These are phyloP conservation scores for Boletus coccyginus DNA, from an alignment of 768 basidiomycete species.

Conservation along the genomic window DNA sequence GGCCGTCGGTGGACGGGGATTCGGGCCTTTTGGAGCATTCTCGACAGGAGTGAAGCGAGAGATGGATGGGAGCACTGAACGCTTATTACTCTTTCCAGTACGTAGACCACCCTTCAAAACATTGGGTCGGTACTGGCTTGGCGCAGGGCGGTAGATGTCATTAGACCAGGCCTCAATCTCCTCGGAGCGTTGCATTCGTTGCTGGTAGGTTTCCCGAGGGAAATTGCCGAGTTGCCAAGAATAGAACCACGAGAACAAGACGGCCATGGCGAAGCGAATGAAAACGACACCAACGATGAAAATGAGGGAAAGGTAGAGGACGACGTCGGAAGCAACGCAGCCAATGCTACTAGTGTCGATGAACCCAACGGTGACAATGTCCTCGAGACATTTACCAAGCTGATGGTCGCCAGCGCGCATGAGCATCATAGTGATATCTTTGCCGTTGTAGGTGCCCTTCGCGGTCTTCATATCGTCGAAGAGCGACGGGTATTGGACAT, in stretches of 20 bases:
- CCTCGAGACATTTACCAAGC: constrained; percentile 80
- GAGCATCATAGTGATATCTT: constrained; percentile 86
- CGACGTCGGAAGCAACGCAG: constrained; percentile 92
- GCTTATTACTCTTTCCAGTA: constrained; percentile 47
- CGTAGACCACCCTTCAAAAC: constrained; percentile 70
- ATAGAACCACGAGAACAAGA: constrained; percentile 97
- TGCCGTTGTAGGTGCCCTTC: constrained; percentile 73
- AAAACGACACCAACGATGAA: constrained; percentile 97
- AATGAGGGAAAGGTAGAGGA: constrained; percentile 90
- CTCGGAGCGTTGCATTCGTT: constrained; percentile 83
- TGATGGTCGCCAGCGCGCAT: constrained; percentile 65
- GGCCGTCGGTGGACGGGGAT: constrained; percentile 56
- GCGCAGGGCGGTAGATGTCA: constrained; percentile 93
- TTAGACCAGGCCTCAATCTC: constrained; percentile 97
- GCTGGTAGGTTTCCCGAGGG: constrained; percentile 87
- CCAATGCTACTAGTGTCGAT: constrained; percentile 94
- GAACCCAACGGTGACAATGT: constrained; percentile 85
- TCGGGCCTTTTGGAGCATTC: constrained; percentile 48
- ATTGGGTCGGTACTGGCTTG: constrained; percentile 86
- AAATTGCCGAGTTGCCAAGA: constrained; percentile 95
- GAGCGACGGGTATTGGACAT: constrained; percentile 79
- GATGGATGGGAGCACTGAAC: constrained; percentile 61
- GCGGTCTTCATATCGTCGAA: constrained; percentile 74
- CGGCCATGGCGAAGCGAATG: constrained; percentile 95
- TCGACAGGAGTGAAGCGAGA: constrained; percentile 79